These are phyloP conservation scores for Gossypium trilobum DNA, from an alignment of 441 rosid genomes.

Conservation along the genomic window DNA sequence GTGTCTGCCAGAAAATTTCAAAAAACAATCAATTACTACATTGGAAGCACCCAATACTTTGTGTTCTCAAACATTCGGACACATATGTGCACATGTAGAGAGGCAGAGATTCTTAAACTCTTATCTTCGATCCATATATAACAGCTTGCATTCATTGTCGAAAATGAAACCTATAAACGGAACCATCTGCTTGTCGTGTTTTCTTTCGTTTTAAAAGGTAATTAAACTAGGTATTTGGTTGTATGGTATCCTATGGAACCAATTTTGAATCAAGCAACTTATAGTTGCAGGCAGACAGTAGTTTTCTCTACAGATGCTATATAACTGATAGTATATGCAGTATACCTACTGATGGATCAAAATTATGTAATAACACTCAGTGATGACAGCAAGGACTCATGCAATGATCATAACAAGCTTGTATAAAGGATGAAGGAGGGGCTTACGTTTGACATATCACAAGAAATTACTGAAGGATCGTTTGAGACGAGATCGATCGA, in stretches of 20 bases:
- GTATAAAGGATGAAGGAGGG: not conserved
- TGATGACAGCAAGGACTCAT: not conserved
- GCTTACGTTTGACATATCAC: constrained; percentile 80
- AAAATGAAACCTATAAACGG: not conserved
- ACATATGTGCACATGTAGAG: not conserved
- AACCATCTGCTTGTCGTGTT: not conserved
- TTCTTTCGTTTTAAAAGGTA: not conserved
- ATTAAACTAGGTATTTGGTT: not conserved
- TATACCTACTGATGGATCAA: not conserved
- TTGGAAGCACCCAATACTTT: not conserved
- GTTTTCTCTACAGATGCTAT: not conserved
- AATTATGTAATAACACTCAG: not conserved
- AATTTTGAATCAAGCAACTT: not conserved
- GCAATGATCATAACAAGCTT: not conserved
- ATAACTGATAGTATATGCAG: not conserved
- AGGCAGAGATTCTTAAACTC: not conserved
- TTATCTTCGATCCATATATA: not conserved
- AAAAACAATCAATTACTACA: constrained; percentile 7
- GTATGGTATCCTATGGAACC: not conserved
- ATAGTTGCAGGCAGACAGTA: not conserved
- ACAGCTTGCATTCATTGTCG: not conserved
- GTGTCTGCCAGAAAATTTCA: constrained; percentile 38
- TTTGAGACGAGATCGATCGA: constrained; percentile 79
- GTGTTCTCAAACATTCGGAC: not conserved
- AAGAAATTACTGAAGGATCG: constrained; percentile 69